Evolutionary conservation across 2,329 filamentous ascomycete species (phyloP).

Genomic region (Fusarium siculi): DNA sequence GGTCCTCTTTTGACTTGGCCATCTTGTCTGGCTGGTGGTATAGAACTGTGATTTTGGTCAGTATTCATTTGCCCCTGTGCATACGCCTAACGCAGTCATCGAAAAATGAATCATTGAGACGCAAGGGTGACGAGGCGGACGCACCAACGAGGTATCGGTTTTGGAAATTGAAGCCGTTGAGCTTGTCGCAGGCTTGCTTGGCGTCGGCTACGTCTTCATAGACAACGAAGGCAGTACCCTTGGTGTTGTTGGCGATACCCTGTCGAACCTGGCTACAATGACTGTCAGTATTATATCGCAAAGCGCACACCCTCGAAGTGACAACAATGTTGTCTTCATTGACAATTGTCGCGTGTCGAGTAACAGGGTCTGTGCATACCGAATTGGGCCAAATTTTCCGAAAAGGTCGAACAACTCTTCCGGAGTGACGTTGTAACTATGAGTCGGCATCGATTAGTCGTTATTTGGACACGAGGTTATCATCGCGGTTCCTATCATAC

Average conservation of each 20-base stretch:
- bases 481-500: conserved; percentile 59
- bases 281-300: conserved; percentile 36
- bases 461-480: conserved; percentile 12
- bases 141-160: conserved; percentile 97
- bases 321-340: conserved; percentile 7
- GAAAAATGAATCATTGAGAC: background rate
- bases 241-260: conserved; percentile 96
- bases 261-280: conserved; percentile 89
- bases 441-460: conserved; percentile 65
- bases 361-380: conserved; percentile 66
- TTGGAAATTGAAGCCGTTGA: conserved; percentile 99
- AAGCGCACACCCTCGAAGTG: conserved; percentile 13
- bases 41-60: conserved; percentile 57
- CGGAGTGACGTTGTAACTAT: conserved; percentile 96
- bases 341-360: conserved; percentile 2
- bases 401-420: conserved; percentile 99
- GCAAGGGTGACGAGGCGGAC: conserved; percentile 50
- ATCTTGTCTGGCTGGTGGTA: conserved; percentile 75
- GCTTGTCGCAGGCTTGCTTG: conserved; percentile 98
- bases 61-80: conserved; percentile 5
- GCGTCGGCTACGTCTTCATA: conserved; percentile 99
- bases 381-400: conserved; percentile 94
- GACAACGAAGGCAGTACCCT: conserved; percentile 98
- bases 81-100: conserved; percentile 1
- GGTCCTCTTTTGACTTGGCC: conserved; percentile 88